Evolutionary conservation across 371 early-diverging fungal species (phyloP).

Genomic region (Fennellomyces sp.): DNA sequence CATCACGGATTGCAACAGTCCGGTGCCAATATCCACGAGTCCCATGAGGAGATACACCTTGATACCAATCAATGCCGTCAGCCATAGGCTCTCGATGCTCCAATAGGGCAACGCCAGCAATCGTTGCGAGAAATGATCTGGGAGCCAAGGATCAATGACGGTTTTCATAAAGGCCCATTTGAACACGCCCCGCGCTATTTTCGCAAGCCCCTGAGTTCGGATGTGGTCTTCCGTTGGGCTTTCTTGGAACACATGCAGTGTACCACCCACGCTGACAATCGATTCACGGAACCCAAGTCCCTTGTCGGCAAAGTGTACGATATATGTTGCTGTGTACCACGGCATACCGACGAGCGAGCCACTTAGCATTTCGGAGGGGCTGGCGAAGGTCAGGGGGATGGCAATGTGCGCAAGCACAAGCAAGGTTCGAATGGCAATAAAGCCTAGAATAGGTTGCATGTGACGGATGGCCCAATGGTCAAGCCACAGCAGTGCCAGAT

Average conservation of each 20-base stretch:
- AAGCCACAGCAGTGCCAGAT: conserved; percentile 1
- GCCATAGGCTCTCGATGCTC: conserved; percentile 9
- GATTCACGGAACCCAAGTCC: conserved; percentile 1
- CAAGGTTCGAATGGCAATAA: conserved; percentile 6
- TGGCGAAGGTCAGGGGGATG: conserved; percentile 22
- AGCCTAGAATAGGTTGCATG: conserved; percentile 6
- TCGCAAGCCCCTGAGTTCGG: conserved; percentile 25
- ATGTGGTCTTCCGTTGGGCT: background rate
- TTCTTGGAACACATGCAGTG: conserved; percentile 4
- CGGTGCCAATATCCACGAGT: conserved; percentile 23
- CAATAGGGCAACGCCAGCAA: conserved; percentile 22
- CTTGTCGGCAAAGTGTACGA: conserved; percentile 18
- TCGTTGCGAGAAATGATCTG: background rate
- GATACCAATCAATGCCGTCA: conserved; percentile 26
- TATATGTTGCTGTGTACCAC: conserved; percentile 23
- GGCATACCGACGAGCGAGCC: conserved; percentile 19
- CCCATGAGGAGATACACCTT: conserved; percentile 35
- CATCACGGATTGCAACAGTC: conserved; percentile 19
- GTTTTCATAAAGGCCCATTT: conserved; percentile 24
- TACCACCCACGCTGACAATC: background rate
- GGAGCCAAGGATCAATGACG: conserved; percentile 19
- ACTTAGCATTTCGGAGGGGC: conserved; percentile 8
- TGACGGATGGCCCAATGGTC: conserved; percentile 17
- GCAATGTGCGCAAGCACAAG: conserved; percentile 12
- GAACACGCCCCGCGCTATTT: conserved; percentile 20